phyloP scores from a whole-genome alignment of 352 stramenopile genomes.

The Phytophthora boehmeriae region DNA sequence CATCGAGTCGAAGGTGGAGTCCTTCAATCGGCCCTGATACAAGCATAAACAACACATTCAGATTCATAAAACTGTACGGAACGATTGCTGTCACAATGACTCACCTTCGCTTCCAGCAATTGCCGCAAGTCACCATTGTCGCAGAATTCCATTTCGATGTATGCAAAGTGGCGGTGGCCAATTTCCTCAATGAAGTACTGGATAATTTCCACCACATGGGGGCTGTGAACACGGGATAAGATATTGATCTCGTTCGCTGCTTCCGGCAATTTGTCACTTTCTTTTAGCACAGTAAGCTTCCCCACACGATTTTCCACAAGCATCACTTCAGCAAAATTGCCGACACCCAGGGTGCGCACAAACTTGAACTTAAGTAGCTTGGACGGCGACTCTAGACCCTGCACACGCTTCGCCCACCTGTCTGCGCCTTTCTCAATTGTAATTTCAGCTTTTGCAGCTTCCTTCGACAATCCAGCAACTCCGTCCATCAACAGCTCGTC shows the following conservation, averaged over 20 bases:
- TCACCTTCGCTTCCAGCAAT: constrained; percentile 43
- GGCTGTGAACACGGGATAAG: constrained; percentile 58
- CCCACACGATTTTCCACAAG: constrained; percentile 56
- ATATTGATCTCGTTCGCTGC: constrained; percentile 81
- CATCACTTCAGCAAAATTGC: constrained; percentile 83
- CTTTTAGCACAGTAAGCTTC: constrained; percentile 68
- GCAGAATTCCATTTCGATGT: constrained; percentile 88
- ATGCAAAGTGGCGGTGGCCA: constrained; percentile 75
- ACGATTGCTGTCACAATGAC: neutral
- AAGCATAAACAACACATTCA: constrained; percentile 5
- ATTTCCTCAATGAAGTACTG: constrained; percentile 83
- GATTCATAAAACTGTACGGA: neutral
- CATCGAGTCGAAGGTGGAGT: constrained; percentile 53
- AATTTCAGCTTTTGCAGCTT: constrained; percentile 30
- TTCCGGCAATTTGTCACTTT: constrained; percentile 81
- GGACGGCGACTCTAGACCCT: constrained; percentile 49
- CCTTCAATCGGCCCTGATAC: constrained; percentile 46
- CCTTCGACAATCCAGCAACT: constrained; percentile 23
- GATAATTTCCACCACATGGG: constrained; percentile 74
- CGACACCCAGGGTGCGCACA: constrained; percentile 63
- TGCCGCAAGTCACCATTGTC: constrained; percentile 59
- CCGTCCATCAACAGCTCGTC: constrained; percentile 32
- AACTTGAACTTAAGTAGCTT: constrained; percentile 72
- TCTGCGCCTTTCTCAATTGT: constrained; percentile 38
- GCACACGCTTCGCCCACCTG: constrained; percentile 64